Evolutionary conservation across 2,329 filamentous ascomycete genomes (phyloP).

Genomic region (Trichophyton equinum): DNA sequence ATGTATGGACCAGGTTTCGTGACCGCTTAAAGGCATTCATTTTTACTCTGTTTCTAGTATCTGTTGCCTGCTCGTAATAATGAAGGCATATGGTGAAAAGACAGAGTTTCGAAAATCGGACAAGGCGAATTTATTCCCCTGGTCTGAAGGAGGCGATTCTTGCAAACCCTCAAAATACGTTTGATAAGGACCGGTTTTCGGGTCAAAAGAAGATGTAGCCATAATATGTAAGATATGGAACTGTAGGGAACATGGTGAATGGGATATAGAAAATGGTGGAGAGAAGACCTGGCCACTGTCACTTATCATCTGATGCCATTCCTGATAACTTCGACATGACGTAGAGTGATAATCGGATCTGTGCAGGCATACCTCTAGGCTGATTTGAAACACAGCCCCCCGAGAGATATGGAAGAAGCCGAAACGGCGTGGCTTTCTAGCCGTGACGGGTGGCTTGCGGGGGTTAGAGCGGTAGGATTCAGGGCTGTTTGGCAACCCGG

Average conservation of each 20-base stretch:
- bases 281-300: neutral
- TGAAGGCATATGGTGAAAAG: neutral
- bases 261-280: neutral
- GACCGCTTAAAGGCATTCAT: neutral
- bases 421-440: neutral
- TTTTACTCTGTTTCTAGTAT: neutral
- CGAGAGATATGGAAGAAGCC: neutral
- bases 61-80: neutral
- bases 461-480: neutral
- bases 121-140: neutral
- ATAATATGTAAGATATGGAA: neutral
- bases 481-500: neutral
- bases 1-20: neutral
- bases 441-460: neutral
- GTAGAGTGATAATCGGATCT: neutral
- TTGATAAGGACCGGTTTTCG: neutral
- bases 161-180: neutral
- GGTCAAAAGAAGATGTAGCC: neutral
- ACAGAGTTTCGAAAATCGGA: neutral
- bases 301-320: neutral
- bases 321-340: neutral
- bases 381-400: neutral
- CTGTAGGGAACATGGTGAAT: neutral
- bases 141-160: neutral
- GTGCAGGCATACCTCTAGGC: neutral